A percentile compares a stretch with the other conserved stretches of the same genome.
Conservation (phyloP, 345 rosid species). For the Sonneratia alba region DNA sequence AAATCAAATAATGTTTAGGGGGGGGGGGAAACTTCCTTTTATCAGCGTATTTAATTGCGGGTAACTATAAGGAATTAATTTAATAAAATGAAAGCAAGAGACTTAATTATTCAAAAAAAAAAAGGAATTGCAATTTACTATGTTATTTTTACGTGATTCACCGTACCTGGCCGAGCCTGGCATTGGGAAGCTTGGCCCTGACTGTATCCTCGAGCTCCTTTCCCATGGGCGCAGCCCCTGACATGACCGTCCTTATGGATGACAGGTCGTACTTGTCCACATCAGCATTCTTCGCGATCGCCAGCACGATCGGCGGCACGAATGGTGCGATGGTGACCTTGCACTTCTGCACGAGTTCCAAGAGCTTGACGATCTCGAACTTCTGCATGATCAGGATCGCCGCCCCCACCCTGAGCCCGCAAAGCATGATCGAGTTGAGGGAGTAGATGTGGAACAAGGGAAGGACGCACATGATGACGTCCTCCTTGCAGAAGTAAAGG, state of each 20-base stretch:
- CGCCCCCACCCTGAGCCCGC: constrained; percentile 78
- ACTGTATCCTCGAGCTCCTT: constrained; percentile 82
- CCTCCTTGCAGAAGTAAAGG: constrained; percentile 54
- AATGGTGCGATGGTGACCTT: constrained; percentile 67
- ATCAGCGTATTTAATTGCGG: too few relatives aligned
- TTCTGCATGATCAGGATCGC: constrained; percentile 75
- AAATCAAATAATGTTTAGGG: too few relatives aligned
- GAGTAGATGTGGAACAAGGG: constrained; percentile 85
- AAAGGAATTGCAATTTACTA: too few relatives aligned
- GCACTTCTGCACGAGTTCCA: constrained; percentile 53
- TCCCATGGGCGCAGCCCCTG: constrained; percentile 89
- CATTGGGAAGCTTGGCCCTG: constrained; percentile 59
- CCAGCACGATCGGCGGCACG: constrained; percentile 75
- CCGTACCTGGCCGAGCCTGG: constrained; percentile 79
- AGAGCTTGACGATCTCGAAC: constrained; percentile 42
- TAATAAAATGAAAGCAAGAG: too few relatives aligned
- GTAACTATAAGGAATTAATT: too few relatives aligned
- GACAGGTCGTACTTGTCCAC: constrained; percentile 59
- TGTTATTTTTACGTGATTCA: neutral
- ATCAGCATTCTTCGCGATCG: constrained; percentile 50
- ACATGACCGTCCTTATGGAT: constrained; percentile 54
- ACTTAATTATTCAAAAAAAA: too few relatives aligned
- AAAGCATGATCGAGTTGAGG: constrained; percentile 57
- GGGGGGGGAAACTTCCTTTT: too few relatives aligned
- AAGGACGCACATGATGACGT: constrained; percentile 60